Conservation (phyloP, 768 basidiomycete genomes). For the Boletus subparvulus region DNA sequence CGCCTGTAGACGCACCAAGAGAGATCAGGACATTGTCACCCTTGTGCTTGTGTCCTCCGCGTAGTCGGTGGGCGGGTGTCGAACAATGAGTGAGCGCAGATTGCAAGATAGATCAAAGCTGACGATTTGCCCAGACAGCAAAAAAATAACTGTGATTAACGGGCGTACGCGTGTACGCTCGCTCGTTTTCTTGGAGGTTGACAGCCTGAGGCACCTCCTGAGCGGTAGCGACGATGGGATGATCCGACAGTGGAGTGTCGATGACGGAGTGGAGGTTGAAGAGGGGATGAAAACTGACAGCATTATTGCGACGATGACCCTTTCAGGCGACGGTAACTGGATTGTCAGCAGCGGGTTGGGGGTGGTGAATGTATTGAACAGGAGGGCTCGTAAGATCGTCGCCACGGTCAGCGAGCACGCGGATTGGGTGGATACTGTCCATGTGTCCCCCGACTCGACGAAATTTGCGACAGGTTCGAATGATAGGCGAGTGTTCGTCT, state of each 20-base stretch:
- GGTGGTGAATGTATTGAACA: background rate
- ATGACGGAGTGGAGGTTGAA: background rate
- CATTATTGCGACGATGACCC: background rate
- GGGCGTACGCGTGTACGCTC: background rate
- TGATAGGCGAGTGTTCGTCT: slow-evolving; percentile 1
- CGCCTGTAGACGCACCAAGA: no score
- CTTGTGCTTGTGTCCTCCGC: no score
- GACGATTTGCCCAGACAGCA: background rate
- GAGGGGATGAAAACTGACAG: background rate
- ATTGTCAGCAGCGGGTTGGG: background rate
- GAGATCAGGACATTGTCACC: no score
- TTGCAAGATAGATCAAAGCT: background rate
- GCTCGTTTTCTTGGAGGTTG: background rate
- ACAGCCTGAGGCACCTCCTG: background rate
- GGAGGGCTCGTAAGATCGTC: background rate
- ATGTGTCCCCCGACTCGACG: slow-evolving; percentile 9
- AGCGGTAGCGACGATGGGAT: background rate
- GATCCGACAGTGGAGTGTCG: slow-evolving; percentile 2
- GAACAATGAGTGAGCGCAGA: background rate
- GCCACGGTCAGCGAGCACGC: background rate
- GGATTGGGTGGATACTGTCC: background rate
- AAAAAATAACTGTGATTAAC: background rate
- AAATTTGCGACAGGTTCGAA: slow-evolving; percentile 2
- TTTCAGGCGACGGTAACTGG: slow-evolving; percentile 2
- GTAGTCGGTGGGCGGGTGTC: background rate